Evolutionary conservation across 2,329 filamentous ascomycete species (phyloP), one percentile per base, ranked within the genome.

Genomic region (Raffaelea albimanens): DNA sequence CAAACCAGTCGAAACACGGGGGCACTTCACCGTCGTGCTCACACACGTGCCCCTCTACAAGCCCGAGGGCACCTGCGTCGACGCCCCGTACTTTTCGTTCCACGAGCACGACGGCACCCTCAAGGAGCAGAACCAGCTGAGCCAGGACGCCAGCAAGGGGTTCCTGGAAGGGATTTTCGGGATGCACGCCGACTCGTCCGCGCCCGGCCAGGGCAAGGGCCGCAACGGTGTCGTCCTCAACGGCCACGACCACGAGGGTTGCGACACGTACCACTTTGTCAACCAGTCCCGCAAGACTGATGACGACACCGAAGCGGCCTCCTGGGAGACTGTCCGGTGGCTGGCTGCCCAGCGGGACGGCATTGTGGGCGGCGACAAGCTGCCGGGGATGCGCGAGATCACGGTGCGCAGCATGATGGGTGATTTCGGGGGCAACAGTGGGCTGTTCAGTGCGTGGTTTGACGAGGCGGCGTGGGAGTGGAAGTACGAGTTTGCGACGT

Each of bases 371-470:
- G 60, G 63, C 2, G 56, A 64, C 2, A 69, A 65, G 4, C 56
- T 76, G 3, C 78, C 84, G 0, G 84, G 84, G 1, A 70, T 96
- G 5, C 75, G 91, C 23, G 93, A 98, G 66, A 80, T 97, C 54
- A 98, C 93, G 0, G 85, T 98, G 2, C 82, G 90, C 50, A 95
- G 88, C 64, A 97, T 98, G 89, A 98, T 98, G 93, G 93, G 93
- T 48, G 86, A 87, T 48, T 98, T 85, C 64, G 83, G 81, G n/a
- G 93, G 93, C 19, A 93, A 96, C 61, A 88, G 89, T 0, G 93
- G 89, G 0, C 71, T 98, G 39, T 66, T 98, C 38, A 93, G 85
- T 52, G 75, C 86, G 1, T 98, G 91, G 91, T 97, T 91, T 60
- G 87, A 97, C 62, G 64, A 76, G 48, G 69, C 73, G 2, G 64